Percentiles rank a stretch among this genome's conserved stretches.
These are phyloP conservation scores for Erysimum pusillum DNA, from an alignment of 441 rosid species.

Conservation along the genomic window DNA sequence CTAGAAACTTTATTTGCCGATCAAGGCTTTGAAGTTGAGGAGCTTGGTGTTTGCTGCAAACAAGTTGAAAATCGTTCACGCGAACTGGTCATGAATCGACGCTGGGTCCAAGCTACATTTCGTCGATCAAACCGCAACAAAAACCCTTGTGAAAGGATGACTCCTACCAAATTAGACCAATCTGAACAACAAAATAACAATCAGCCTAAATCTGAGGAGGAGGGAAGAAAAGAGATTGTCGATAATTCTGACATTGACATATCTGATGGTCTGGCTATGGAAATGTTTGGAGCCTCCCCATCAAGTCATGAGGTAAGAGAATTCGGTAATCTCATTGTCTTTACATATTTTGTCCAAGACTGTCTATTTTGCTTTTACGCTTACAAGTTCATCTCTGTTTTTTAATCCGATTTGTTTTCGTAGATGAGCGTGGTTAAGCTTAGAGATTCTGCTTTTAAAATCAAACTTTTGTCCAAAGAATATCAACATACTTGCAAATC, in stretches of 20 bases:
- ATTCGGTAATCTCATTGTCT: constrained; percentile 21
- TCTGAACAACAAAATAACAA: constrained; percentile 42
- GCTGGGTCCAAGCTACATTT: constrained; percentile 96
- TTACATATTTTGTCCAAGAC: constrained; percentile 4
- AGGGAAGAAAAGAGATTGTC: constrained; percentile 37
- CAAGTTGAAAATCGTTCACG: constrained; percentile 94
- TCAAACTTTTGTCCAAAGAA: constrained; percentile 75
- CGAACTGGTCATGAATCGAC: constrained; percentile 90
- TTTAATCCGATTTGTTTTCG: background rate
- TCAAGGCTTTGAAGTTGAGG: constrained; percentile 80
- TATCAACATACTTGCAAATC: constrained; percentile 91
- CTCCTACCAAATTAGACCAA: constrained; percentile 44
- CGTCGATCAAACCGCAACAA: constrained; percentile 48
- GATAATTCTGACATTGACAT: constrained; percentile 67
- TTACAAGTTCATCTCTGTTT: background rate
- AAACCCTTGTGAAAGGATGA: constrained; percentile 36
- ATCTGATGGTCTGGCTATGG: constrained; percentile 80
- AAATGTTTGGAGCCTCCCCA: constrained; percentile 78
- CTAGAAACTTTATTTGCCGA: constrained; percentile 70
- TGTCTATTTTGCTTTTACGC: background rate
- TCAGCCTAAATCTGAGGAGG: constrained; percentile 40
- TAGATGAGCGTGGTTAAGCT: constrained; percentile 67
- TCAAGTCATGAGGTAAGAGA: constrained; percentile 66
- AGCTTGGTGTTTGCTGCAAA: constrained; percentile 81
- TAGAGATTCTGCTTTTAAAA: constrained; percentile 55